Base-by-base conservation (phyloP, 108 stramenopile genomes). In the Skeletonema marinoi region DNA sequence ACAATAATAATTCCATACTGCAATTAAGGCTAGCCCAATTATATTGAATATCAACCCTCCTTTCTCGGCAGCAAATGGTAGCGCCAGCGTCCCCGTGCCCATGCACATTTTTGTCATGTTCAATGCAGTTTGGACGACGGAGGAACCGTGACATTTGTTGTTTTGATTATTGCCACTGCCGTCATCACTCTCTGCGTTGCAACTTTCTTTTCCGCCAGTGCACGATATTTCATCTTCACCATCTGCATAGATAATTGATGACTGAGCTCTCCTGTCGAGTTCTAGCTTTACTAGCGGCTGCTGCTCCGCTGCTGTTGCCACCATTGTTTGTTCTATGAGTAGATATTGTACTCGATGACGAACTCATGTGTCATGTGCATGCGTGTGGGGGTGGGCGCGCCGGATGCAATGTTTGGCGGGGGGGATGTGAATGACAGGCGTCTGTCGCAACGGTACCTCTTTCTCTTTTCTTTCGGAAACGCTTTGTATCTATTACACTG, bases 71-170 rank as follows among this genome's bases (percentile, higher is more conserved):
- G 93, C 90, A 88, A 82, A 95, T 25, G 91, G 89, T 0, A 95
- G 65, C 11, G 92, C 92, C 2, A 95, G 71, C 32, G 86, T 86
- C 10, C 93, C 93, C 0, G 93, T 91, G 25, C 93, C 92, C 76
- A 88, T 83, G 66, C 86, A 87, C 8, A 74, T 65, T 71, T 88
- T 90, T 48, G 83, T 67, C 2, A 86, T 73, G 75, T 90, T 90
- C 14, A 88, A 42, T 14, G 88, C 71, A 32, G 86, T 88, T 62
- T 88, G 78, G 35, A 71, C 35, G 11, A 86, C 76, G 25, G 85
- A 42, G 41, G 41, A 42, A 42, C 41, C 41, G 14, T 42, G 41
- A 13, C 41, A 3, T 42, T 3, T 42, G 3, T 13, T 12, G 41
- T 12, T 42, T 42, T 42, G 41, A 42, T 42, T 42, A 10, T 11